Evolutionary conservation across 2,329 filamentous ascomycete genomes (phyloP), one percentile per base, ranked within the genome.

Genomic region (Ophiocordyceps polyrhachis-furcata): DNA sequence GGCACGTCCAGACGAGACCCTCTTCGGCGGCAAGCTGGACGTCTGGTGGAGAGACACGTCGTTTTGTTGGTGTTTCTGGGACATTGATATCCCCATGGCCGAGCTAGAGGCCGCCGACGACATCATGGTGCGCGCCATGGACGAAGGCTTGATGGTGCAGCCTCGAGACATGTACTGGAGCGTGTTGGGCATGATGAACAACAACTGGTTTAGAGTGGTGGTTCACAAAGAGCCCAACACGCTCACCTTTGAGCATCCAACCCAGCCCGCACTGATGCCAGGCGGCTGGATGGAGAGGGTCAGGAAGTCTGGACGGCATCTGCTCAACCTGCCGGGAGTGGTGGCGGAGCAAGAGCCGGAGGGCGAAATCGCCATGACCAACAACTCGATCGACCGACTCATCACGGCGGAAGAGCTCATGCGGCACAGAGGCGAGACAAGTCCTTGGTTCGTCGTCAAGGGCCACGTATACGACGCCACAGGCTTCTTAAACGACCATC

Each of bases 171-270:
- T 94, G 84, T 94, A 94, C 63, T 95, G 88, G 88, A 87, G 78
- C 48, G 86, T 93, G 2, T 65, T 94, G 37, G 87, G 88, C 0
- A 95, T 95, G 88, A 94, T 95, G 88, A 94, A 94, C 62, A 94
- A 94, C 53, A 83, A 85, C 0, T 95, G 88, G 88, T 95, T 82
- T 59, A 73, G 88, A 5, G 73, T 95, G 1, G 75, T 79, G 2
- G 82, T 95, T 45, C 74, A 76, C 44, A 79, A 78, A 46, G 79
- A 88, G 48, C 2, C 14, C 5, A 13, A 55, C 40, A 61, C 56
- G 8, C 62, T 94, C 40, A 70, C 75, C 6, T 95, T 95, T 52
- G 87, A 94, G 58, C 88, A 95, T 53, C 88, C 88, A 0, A 93
- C 86, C 3, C 81, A 87, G 50, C 84, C 87, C 7, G 79, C 80